Conservation (phyloP, 352 stramenopile genomes). For the Phytophthora sansomeana region DNA sequence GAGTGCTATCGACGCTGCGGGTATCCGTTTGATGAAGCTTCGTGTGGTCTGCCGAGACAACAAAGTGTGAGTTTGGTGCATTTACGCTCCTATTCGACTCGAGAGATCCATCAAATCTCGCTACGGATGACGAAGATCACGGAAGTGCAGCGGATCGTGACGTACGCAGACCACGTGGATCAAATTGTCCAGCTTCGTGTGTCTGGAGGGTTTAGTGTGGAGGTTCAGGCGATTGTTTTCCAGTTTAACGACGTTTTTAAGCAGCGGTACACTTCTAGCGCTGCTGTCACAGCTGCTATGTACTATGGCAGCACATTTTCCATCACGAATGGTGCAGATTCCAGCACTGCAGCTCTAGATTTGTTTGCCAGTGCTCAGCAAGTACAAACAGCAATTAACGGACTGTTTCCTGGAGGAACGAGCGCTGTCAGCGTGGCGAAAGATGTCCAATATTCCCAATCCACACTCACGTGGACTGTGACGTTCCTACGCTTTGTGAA, state of each 20-base stretch:
- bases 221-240: constrained; percentile 60
- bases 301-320: constrained; percentile 59
- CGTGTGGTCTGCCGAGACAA: constrained; percentile 71
- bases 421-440: constrained; percentile 44
- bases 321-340: constrained; percentile 30
- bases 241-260: constrained; percentile 64
- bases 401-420: constrained; percentile 32
- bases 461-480: constrained; percentile 57
- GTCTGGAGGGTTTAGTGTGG: constrained; percentile 52
- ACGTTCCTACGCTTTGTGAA: constrained; percentile 59
- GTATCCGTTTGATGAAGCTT: constrained; percentile 58
- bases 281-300: constrained; percentile 36
- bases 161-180: constrained; percentile 64
- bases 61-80: constrained; percentile 68
- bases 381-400: constrained; percentile 55
- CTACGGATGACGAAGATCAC: constrained; percentile 58
- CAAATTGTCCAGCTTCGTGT: constrained; percentile 56
- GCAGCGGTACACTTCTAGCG: constrained; percentile 41
- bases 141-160: constrained; percentile 73
- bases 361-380: constrained; percentile 55
- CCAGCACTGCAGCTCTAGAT: constrained; percentile 43
- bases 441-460: constrained; percentile 41
- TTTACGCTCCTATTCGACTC: constrained; percentile 63
- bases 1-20: constrained; percentile 78
- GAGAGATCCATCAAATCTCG: constrained; percentile 71